Conservation (phyloP, 2,329 filamentous ascomycete genomes). For the Epichloe gansuensis region DNA sequence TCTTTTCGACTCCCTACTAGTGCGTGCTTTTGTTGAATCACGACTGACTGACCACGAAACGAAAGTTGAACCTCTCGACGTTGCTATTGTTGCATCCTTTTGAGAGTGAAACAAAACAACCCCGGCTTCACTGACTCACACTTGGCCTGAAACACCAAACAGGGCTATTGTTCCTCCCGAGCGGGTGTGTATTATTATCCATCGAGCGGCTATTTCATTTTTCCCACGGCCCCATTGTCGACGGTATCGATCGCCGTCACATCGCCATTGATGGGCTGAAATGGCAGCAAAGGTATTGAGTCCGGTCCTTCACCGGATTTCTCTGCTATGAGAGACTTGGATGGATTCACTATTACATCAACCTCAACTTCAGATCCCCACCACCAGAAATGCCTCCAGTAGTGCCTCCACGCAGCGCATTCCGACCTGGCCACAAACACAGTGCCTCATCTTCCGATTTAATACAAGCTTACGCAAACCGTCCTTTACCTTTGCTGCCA, state of each 20-base stretch:
- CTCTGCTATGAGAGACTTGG: neutral
- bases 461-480: constrained; percentile 10
- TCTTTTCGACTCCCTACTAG: too few species aligned
- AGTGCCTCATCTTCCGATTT: constrained; percentile 5
- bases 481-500: constrained; percentile 12
- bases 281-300: neutral
- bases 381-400: neutral
- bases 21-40: too few species aligned
- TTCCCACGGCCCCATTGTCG: neutral
- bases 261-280: neutral
- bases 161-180: neutral
- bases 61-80: neutral
- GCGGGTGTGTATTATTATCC: neutral
- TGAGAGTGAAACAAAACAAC: neutral
- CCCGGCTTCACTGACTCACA: neutral
- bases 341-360: neutral
- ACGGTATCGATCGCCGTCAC: neutral
- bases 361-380: neutral
- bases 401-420: neutral
- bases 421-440: neutral
- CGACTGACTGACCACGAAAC: neutral
- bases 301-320: neutral
- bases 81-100: neutral
- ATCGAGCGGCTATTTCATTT: neutral
- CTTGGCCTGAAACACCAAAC: neutral